Evolutionary conservation across 1,284 basidiomycete genomes (phyloP).

Genomic region (Ceraceosorus guamensis): DNA sequence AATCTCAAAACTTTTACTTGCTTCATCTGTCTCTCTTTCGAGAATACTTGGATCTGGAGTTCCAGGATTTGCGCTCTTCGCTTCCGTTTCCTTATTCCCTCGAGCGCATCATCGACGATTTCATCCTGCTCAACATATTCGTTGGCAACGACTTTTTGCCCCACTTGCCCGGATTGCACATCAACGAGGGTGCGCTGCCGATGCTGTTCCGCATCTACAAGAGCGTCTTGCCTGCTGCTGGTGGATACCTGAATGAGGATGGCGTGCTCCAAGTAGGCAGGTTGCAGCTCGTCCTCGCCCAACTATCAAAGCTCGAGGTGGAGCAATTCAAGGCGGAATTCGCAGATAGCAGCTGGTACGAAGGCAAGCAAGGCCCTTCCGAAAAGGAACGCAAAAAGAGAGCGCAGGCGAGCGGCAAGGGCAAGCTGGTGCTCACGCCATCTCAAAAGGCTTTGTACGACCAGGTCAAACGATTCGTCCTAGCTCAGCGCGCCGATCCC

Average conservation of each 20-base stretch:
- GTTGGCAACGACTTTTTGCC: constrained; percentile 97
- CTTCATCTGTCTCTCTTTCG: constrained; percentile 89
- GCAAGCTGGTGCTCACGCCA: constrained; percentile 11
- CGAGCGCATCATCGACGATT: constrained; percentile 94
- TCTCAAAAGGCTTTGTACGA: constrained; percentile 17
- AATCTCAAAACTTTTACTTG: constrained; percentile 86
- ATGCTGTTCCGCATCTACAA: constrained; percentile 91
- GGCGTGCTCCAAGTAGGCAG: constrained; percentile 74
- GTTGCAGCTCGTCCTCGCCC: constrained; percentile 77
- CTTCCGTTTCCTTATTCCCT: constrained; percentile 65
- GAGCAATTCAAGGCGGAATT: constrained; percentile 86
- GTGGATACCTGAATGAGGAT: constrained; percentile 87
- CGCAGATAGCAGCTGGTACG: constrained; percentile 60
- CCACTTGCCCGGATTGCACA: constrained; percentile 90
- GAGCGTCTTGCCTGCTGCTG: constrained; percentile 73
- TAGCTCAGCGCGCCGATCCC: constrained; percentile 15
- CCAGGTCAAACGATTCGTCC: constrained; percentile 15
- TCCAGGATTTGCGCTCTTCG: constrained; percentile 53
- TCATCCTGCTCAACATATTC: constrained; percentile 90
- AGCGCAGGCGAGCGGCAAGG: background rate
- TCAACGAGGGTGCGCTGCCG: constrained; percentile 92
- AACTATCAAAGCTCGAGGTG: constrained; percentile 77
- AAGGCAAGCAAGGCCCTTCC: constrained; percentile 4
- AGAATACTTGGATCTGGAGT: constrained; percentile 95
- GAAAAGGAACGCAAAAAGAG: constrained; percentile 9